Conservation (phyloP, 2,329 filamentous ascomycete species). For the Teratosphaeria destructans region DNA sequence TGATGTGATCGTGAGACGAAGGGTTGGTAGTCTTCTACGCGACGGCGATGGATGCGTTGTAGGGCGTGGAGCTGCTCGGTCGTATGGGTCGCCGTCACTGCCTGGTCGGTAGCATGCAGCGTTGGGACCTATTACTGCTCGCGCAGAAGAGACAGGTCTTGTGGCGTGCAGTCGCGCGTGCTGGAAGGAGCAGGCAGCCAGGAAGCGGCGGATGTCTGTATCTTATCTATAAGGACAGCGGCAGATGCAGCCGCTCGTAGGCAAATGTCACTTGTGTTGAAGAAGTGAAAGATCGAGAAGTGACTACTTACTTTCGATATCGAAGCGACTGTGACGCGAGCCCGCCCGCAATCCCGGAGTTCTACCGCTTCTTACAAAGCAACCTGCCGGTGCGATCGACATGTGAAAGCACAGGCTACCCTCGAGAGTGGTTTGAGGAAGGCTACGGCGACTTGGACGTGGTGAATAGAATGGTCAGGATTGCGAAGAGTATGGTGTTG, state of each 20-base stretch:
- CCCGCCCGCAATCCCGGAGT: not conserved
- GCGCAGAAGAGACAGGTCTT: not conserved
- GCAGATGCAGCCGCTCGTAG: not conserved
- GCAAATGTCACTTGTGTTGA: not conserved
- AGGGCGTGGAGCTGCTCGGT: not conserved
- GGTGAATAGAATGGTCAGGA: not conserved
- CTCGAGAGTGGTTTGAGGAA: not conserved
- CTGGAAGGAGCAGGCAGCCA: not conserved
- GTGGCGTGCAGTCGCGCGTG: not conserved
- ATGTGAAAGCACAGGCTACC: not conserved
- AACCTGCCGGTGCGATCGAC: not conserved
- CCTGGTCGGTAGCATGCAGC: not conserved
- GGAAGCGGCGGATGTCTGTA: not conserved
- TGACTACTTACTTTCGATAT: not conserved
- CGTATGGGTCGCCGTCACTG: not conserved
- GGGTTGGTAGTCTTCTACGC: not conserved
- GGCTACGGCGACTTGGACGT: not conserved
- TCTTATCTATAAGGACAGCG: not conserved
- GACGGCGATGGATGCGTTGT: not conserved
- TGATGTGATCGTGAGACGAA: not conserved
- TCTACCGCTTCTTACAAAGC: not conserved
- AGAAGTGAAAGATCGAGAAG: not conserved
- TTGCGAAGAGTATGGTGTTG: not conserved
- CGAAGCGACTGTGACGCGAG: not conserved
- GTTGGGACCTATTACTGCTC: not conserved